These are phyloP conservation scores for Solanum hybrid DNA, from an alignment of 305 asterid species.

Conservation along the genomic window DNA sequence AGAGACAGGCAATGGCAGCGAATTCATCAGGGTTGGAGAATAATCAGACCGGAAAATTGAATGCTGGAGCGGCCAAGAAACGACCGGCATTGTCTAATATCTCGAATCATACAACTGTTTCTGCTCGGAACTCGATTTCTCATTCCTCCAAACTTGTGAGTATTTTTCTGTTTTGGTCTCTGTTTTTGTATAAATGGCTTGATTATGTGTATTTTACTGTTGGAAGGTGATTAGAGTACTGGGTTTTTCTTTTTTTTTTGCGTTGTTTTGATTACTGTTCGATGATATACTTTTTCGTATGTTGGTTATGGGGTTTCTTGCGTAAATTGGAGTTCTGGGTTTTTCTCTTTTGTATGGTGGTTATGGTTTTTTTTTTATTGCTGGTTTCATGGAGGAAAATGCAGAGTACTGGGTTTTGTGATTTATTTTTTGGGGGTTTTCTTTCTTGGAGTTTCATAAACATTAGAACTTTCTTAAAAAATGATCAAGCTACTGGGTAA, in stretches of 20 bases:
- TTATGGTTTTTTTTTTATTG: too few species aligned
- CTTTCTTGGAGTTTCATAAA: not conserved
- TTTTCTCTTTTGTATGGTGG: not conserved
- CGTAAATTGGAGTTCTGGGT: not conserved
- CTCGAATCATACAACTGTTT: constrained; percentile 50
- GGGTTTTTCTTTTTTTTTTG: not conserved
- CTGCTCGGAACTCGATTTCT: constrained; percentile 24
- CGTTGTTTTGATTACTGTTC: not conserved
- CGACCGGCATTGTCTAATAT: constrained; percentile 77
- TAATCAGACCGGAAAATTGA: constrained; percentile 23
- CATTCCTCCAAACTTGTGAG: constrained; percentile 57
- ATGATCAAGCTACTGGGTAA: not conserved
- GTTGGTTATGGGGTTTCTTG: not conserved
- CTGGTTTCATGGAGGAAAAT: too few species aligned
- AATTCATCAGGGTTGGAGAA: constrained; percentile 28
- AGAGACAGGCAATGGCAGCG: constrained; percentile 40
- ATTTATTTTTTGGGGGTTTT: not conserved
- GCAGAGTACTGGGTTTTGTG: not conserved
- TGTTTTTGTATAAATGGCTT: not conserved
- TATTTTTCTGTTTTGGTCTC: not conserved
- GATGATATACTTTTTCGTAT: too few species aligned
- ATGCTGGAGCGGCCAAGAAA: constrained; percentile 44
- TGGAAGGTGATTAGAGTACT: not conserved
- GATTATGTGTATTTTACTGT: not conserved
- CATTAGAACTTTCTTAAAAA: not conserved